Base-by-base conservation (phyloP, 2,329 filamentous ascomycete genomes). In the Ambrosiella xylebori region DNA sequence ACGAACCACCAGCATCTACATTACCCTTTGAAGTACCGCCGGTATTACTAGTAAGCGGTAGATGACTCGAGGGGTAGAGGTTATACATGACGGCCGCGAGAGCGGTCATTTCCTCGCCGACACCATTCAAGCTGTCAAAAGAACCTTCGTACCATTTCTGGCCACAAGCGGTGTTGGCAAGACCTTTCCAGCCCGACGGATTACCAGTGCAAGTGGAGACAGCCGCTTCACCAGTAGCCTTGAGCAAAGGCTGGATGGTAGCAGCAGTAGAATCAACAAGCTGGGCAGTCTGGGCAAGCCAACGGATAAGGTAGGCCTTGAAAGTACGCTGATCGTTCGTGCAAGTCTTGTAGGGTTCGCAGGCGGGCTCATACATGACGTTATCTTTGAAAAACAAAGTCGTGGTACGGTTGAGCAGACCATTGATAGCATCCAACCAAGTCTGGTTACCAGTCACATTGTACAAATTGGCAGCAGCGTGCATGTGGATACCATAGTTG, bases 241-340 rank as follows among this genome's bases (percentile, higher is more conserved):
- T 66, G 49, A 85, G 67, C n/a, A 80, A 69, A 4, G 74, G 71
- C 64, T 72, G 71, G 61, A 84, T 76, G 3, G 65, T 68, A 54
- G 73, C 68, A 60, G 69, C 71, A 1, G 75, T 78, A 62, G 74
- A 72, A 0, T 80, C 76, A 1, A 76, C 79, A 64, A 83, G 66
- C 65, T 78, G 74, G 6, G 74, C 69, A 1, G 78, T 76, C 15
- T 71, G 71, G 0, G 79, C 75, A 66, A 84, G 69, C 79, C 83
- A 89, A 50, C 85, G 81, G 35, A 79, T 70, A 35, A 88, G 73
- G 67, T 87, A 88, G 9, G 82, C 85, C 70, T 89, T 89, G 79
- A 88, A 89, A 53, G 76, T 81, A 64, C 77, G 77, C 70, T 88
- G 84, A 67, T 89, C 85, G 62, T 75, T 75, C 70, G 87, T 79